Base-by-base conservation (phyloP, 768 basidiomycete species). In the Sutorius australiensis region DNA sequence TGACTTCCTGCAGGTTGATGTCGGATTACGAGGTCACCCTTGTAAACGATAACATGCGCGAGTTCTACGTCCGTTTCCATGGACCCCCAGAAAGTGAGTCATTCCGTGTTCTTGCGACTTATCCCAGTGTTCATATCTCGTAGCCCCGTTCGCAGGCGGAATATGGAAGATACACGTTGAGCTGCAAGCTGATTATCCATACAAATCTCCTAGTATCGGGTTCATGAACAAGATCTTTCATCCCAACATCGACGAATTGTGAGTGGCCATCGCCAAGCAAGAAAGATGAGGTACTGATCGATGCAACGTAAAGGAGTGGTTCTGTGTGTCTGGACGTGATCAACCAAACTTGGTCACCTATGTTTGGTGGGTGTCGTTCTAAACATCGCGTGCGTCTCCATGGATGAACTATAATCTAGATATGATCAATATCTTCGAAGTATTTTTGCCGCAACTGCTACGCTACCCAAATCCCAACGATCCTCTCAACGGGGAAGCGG, bases 161-260 rank as follows among this genome's bases (percentile, higher is more conserved):
- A 89, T 94, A 50, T 99, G 97, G 97, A 97, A 95, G 81, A 95
- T 99, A 55, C 97, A 99, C 65, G 97, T 99, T 53, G 97, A 99
- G 69, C 80, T 99, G 19, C 97, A 95, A 21, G 93, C 98, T 59
- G 93, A 97, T 71, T 99, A 98, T 67, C 97, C 97, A 2, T 99
- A 88, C 83, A 98, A 98, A 73, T 95, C 92, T 28, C 97, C 97
- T 6, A 94, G 92, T 67, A 99, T 99, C 61, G 97, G 97, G 2
- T 99, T 99, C 74, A 95, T 97, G 92, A 99, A 99, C 82, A 98
- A 98, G 87, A 98, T 99, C 70, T 98, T 97, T 69, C 97, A 98
- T 64, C 97, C 97, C 17, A 99, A 99, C 67, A 99, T 99, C 65
- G 97, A 99, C 73, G 97, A 99, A 72, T 76, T 97, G 89, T 98